Conservation (phyloP, 176 grass and related monocot genomes). For the Lolium perenne region DNA sequence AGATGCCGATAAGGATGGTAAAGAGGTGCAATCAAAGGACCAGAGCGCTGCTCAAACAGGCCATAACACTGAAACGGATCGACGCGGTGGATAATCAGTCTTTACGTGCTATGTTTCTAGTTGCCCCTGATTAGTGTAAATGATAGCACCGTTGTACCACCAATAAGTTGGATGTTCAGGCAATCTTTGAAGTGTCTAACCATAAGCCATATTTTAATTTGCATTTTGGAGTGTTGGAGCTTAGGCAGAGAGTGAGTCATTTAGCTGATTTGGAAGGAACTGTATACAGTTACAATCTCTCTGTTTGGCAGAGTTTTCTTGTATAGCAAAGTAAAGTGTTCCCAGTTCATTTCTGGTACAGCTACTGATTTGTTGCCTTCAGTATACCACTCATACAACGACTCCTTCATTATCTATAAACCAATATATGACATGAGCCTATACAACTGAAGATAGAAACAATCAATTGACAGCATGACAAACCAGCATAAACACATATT, state of each 20-base stretch:
- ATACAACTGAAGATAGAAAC: neutral
- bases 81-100: conserved; percentile 32
- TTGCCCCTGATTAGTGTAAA: conserved; percentile 42
- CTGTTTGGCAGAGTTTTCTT: neutral
- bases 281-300: neutral
- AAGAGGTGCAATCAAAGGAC: conserved; percentile 59
- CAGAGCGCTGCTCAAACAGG: conserved; percentile 27
- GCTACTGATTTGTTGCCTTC: neutral
- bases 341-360: neutral
- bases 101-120: conserved; percentile 2
- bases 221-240: neutral
- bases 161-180: conserved; percentile 40
- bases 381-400: neutral
- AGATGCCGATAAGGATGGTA: conserved; percentile 60
- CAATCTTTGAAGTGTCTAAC: conserved; percentile 33
- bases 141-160: conserved; percentile 27
- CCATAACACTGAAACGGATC: conserved; percentile 1
- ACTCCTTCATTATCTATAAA: neutral
- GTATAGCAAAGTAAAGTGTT: neutral
- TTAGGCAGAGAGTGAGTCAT: conserved; percentile 1
- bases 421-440: neutral
- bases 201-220: conserved; percentile 17
- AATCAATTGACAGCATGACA: neutral
- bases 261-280: neutral
- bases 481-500: neutral